Conservation (phyloP, 495 filamentous ascomycete genomes). For the Hypoxylon fragiforme region DNA sequence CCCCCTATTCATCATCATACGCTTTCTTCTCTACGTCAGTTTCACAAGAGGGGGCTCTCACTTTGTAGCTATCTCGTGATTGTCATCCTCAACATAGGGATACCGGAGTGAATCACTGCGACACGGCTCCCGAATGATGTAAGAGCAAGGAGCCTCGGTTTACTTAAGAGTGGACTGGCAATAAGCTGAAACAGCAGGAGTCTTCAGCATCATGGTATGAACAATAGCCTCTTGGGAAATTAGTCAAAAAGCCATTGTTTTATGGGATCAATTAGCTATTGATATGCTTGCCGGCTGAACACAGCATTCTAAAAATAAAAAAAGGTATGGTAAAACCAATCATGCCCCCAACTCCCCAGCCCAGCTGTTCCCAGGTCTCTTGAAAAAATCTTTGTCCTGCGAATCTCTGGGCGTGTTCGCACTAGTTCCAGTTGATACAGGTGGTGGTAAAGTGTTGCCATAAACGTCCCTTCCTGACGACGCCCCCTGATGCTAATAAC, state of each 20-base stretch:
- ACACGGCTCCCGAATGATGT: too few relatives aligned
- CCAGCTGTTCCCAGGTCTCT: constrained; percentile 36
- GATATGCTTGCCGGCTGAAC: constrained; percentile 17
- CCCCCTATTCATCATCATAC: too few relatives aligned
- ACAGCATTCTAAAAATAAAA: constrained; percentile 19
- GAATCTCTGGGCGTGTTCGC: constrained; percentile 27
- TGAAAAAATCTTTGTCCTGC: constrained; percentile 16
- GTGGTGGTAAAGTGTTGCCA: constrained; percentile 6
- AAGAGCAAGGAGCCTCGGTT: too few relatives aligned
- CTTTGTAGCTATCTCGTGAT: too few relatives aligned
- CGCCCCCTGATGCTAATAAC: constrained; percentile 32
- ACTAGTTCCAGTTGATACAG: constrained; percentile 31
- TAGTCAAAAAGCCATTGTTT: constrained; percentile 1
- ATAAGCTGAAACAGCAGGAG: too few relatives aligned
- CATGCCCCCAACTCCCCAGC: constrained; percentile 33
- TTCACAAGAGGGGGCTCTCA: too few relatives aligned
- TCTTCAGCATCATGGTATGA: too few relatives aligned
- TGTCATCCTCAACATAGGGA: too few relatives aligned
- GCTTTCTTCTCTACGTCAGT: too few relatives aligned
- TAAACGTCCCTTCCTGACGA: constrained; percentile 25
- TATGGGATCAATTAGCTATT: constrained; percentile 29
- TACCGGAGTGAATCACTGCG: too few relatives aligned
- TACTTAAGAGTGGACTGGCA: too few relatives aligned
- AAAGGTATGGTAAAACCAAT: constrained; percentile 13
- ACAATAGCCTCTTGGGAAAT: too few relatives aligned